phyloP scores from a whole-genome alignment of 306 rosid genomes.

The Glycine latifolia region DNA sequence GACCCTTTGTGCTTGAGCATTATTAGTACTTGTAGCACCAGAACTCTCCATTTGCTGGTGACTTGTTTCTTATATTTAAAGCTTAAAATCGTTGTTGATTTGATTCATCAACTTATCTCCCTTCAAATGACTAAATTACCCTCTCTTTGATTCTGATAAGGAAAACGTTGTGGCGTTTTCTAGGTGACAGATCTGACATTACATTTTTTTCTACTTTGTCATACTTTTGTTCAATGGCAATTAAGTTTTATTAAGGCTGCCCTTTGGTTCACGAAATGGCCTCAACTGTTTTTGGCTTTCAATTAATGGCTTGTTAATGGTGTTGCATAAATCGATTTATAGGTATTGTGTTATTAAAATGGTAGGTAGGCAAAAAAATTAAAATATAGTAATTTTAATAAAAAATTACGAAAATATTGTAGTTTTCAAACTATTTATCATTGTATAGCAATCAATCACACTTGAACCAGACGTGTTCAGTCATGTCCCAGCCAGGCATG shows the following conservation, averaged over 20 bases:
- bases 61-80: slow-evolving; percentile 36
- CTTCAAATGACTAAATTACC: slow-evolving; percentile 43
- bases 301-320: slow-evolving; percentile 39
- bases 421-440: no score
- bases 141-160: slow-evolving; percentile 50
- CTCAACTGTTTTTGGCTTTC: slow-evolving; percentile 39
- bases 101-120: slow-evolving; percentile 48
- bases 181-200: slow-evolving; percentile 31
- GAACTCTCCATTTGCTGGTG: slow-evolving; percentile 44
- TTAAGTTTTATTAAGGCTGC: slow-evolving; percentile 35
- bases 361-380: no score
- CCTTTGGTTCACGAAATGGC: slow-evolving; percentile 31
- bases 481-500: no score
- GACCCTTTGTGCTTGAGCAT: slow-evolving; percentile 41
- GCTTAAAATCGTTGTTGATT: slow-evolving; percentile 42
- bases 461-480: no score
- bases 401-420: no score
- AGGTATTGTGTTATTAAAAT: not conserved
- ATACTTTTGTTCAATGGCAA: slow-evolving; percentile 29
- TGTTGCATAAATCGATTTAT: slow-evolving; percentile 41
- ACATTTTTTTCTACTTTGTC: slow-evolving; percentile 20
- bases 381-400: no score
- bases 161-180: slow-evolving; percentile 37
- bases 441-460: no score
- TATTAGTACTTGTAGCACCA: slow-evolving; percentile 45